A percentile compares a stretch with the other conserved stretches of the same genome.
Evolutionary conservation across 2,329 filamentous ascomycete species (phyloP).

Genomic region (Hypomyces perniciosus): DNA sequence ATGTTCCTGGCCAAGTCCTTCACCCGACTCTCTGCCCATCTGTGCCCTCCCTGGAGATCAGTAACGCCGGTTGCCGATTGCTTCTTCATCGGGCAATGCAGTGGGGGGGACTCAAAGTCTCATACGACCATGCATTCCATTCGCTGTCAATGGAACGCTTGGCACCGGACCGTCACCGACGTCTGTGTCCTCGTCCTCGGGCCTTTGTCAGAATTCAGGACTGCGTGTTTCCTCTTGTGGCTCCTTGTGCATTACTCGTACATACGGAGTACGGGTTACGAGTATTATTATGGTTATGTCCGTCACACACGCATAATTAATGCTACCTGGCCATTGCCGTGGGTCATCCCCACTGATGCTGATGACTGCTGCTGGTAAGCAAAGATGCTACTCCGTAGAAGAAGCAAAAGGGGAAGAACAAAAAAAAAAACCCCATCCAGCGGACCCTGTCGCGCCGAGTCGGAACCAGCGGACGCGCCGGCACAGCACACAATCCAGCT

Average conservation of each 20-base stretch:
- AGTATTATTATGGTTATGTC: background rate
- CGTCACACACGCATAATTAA: background rate
- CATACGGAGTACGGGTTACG: background rate
- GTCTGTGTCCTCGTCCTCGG: too few relatives aligned
- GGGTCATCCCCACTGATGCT: background rate
- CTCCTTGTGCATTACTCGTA: too few relatives aligned
- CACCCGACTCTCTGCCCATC: background rate
- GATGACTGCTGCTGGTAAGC: background rate
- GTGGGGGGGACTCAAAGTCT: too few relatives aligned
- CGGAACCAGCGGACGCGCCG: constrained; percentile 10
- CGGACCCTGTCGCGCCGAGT: constrained; percentile 5
- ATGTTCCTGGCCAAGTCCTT: background rate
- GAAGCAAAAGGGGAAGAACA: background rate
- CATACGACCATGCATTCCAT: background rate
- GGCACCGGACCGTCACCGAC: too few relatives aligned
- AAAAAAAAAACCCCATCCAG: background rate
- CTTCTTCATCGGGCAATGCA: too few relatives aligned
- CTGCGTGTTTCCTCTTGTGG: background rate
- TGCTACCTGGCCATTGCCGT: background rate
- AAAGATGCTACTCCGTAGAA: background rate
- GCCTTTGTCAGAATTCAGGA: background rate
- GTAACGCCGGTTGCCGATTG: background rate
- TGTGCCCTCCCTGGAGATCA: constrained; percentile 10
- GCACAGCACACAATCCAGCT: constrained; percentile 4
- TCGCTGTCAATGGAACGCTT: background rate